Conservation (phyloP, 139 green algal genomes). For the Monoraphidium neglectum region DNA sequence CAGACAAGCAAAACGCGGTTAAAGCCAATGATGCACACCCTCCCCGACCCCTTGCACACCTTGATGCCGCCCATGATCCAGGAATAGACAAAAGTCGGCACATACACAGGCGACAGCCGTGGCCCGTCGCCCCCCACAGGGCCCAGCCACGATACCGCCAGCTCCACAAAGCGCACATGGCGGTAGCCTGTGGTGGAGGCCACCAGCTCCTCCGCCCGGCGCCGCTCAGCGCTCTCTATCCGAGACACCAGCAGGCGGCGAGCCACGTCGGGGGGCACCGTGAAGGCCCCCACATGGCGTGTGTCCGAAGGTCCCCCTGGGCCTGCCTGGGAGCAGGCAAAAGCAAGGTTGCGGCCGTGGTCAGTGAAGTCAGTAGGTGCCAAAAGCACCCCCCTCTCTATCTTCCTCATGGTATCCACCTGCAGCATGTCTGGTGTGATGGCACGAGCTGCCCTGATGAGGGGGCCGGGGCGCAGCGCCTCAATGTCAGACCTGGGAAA, state of each 20-base stretch:
- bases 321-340: neutral
- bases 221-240: neutral
- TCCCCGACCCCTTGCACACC: neutral
- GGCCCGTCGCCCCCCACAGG: constrained; percentile 4
- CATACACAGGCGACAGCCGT: constrained; percentile 21
- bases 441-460: neutral
- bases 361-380: too few species aligned
- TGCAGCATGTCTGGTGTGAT: constrained; percentile 2
- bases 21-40: neutral
- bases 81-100: constrained; percentile 25
- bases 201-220: neutral
- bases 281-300: neutral
- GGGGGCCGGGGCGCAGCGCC: neutral
- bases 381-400: neutral
- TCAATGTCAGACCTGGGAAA: too few species aligned
- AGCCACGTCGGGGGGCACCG: neutral
- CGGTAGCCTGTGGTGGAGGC: too few species aligned
- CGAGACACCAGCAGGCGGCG: neutral
- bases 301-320: neutral
- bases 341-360: too few species aligned
- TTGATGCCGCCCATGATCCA: constrained; percentile 24
- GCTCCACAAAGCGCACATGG: neutral
- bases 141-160: neutral
- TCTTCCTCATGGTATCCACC: neutral
- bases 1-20: constrained; percentile 21